These are phyloP conservation scores for Hymenoscyphus salicellus DNA, from an alignment of 2,329 filamentous ascomycete genomes.

Conservation along the genomic window DNA sequence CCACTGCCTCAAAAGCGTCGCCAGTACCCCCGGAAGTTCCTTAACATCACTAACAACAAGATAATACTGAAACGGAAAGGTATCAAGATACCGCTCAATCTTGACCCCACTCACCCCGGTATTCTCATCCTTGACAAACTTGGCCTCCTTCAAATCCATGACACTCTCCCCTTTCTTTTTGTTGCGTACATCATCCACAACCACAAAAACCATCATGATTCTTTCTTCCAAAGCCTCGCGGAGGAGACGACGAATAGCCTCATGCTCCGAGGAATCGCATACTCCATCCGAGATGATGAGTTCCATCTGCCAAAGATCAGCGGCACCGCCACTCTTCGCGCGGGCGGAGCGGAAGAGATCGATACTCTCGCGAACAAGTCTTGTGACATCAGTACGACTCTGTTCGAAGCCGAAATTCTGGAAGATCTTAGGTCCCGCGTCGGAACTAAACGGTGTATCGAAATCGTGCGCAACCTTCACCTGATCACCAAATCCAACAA, in stretches of 20 bases:
- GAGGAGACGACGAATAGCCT: conserved; percentile 75
- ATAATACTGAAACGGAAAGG: conserved; percentile 96
- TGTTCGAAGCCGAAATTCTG: conserved; percentile 83
- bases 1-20: conserved; percentile 89
- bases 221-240: conserved; percentile 86
- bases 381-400: conserved; percentile 78
- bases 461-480: conserved; percentile 86
- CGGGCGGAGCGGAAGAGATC: conserved; percentile 78
- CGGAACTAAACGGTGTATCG: conserved; percentile 73
- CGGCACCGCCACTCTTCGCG: conserved; percentile 45
- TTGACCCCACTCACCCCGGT: conserved; percentile 64
- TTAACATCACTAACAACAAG: conserved; percentile 88
- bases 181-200: conserved; percentile 69
- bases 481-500: conserved; percentile 82
- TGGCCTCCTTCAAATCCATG: conserved; percentile 81
- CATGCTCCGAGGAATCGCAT: conserved; percentile 77
- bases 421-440: conserved; percentile 80
- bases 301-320: conserved; percentile 90
- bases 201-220: conserved; percentile 97
- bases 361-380: conserved; percentile 73
- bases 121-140: conserved; percentile 66
- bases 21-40: conserved; percentile 84
- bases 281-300: conserved; percentile 92
- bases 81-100: conserved; percentile 88
- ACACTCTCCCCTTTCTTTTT: conserved; percentile 64